Percentiles rank a stretch among this genome's conserved stretches.
These are phyloP conservation scores for Panus rudis DNA, from an alignment of 768 basidiomycete genomes.

Conservation along the genomic window DNA sequence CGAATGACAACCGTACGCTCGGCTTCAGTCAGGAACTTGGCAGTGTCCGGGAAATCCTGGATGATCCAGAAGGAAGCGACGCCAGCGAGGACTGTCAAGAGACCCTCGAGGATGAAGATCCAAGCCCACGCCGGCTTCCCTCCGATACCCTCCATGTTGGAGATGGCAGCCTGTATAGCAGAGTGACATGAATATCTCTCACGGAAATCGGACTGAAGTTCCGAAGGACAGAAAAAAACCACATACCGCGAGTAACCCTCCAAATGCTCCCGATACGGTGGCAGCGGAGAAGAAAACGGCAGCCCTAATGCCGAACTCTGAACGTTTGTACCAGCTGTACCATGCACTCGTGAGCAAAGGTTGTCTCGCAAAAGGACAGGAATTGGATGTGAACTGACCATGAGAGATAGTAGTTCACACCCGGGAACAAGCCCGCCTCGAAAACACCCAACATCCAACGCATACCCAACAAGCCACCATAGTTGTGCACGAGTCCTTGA, in stretches of 20 bases:
- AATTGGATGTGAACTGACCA: conserved; percentile 29
- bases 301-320: conserved; percentile 60
- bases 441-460: conserved; percentile 68
- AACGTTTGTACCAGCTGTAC: conserved; percentile 58
- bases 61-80: conserved; percentile 66
- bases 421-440: conserved; percentile 50
- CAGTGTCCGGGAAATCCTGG: conserved; percentile 79
- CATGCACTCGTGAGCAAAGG: neutral
- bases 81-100: conserved; percentile 63
- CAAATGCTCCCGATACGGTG: conserved; percentile 77
- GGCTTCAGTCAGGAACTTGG: conserved; percentile 65
- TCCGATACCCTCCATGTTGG: conserved; percentile 64
- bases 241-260: conserved; percentile 62
- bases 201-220: neutral
- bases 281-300: conserved; percentile 52
- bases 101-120: conserved; percentile 74
- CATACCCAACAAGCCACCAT: conserved; percentile 66
- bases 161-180: conserved; percentile 45
- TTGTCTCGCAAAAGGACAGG: neutral
- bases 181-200: neutral
- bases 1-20: conserved; percentile 63
- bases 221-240: neutral
- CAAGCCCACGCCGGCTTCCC: conserved; percentile 62
- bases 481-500: conserved; percentile 66
- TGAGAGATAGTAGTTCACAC: conserved; percentile 68